Evolutionary conservation across 2,329 filamentous ascomycete genomes (phyloP).

Genomic region (Plenodomus biglobosus): DNA sequence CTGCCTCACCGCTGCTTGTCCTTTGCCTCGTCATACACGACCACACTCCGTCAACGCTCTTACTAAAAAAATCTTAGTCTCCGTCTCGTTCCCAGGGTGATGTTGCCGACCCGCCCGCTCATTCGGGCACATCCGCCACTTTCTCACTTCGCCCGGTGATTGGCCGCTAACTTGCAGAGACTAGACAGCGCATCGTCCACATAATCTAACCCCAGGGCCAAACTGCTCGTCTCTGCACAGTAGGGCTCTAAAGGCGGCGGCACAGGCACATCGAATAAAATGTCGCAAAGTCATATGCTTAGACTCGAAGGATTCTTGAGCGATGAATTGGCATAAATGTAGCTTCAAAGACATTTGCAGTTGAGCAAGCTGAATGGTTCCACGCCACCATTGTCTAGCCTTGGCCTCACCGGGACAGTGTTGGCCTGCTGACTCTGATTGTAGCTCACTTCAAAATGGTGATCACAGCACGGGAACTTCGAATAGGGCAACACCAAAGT

Average conservation of each 20-base stretch:
- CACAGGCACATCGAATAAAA: slow-evolving; percentile 17
- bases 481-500: background rate
- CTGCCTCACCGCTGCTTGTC: background rate
- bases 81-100: slow-evolving; percentile 19
- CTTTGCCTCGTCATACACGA: background rate
- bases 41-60: slow-evolving; percentile 7
- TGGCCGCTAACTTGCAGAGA: slow-evolving; percentile 9
- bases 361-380: slow-evolving; percentile 5
- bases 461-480: background rate
- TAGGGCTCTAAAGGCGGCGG: slow-evolving; percentile 16
- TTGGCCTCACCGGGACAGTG: slow-evolving; percentile 12
- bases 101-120: slow-evolving; percentile 11
- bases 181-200: slow-evolving; percentile 37
- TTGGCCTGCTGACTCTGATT: slow-evolving; percentile 3
- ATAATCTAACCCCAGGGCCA: slow-evolving; percentile 8
- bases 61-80: slow-evolving; percentile 6
- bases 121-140: slow-evolving; percentile 16
- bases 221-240: slow-evolving; percentile 6
- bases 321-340: slow-evolving; percentile 23
- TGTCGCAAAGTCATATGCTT: background rate
- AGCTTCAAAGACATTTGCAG: background rate
- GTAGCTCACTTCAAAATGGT: background rate
- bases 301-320: background rate
- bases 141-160: slow-evolving; percentile 10
- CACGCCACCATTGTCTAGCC: background rate